Evolutionary conservation across 2,329 filamentous ascomycete genomes (phyloP), one percentile per base, ranked within the genome.

Genomic region (Aspergillus puulaauensis): DNA sequence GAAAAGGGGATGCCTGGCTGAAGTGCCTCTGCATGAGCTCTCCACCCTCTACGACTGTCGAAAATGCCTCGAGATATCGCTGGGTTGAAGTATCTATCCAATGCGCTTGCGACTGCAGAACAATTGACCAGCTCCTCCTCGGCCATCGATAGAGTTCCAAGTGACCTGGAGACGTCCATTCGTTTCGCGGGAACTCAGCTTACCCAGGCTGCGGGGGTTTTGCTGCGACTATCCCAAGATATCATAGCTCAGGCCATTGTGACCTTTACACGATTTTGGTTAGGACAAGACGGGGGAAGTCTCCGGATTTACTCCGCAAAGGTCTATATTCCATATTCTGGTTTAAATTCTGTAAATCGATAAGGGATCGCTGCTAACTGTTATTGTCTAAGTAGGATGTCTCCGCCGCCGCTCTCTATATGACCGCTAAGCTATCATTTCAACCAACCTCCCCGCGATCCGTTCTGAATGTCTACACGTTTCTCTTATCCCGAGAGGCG

Each of bases 241-340:
- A 86, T 91, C 40, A 90, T 95, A 40, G 90, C 92, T 4, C 90
- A 92, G 68, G 91, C 93, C 3, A 90, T 93, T 69, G 86, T 97
- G 41, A 76, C 95, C 0, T 85, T 96, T 35, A 88, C 89, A 52
- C 85, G 93, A 14, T 95, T 91, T 76, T 96, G 90, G 88, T 78
- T 91, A 27, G 77, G 77, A 0, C 62, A 74, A 15, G 77, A 79
- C 52, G 77, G 77, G 6, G 77, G 76, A 11, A 79, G 77, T 63
- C 66, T 79, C 46, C 69, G 70, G 15, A 73, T 78, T 17, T 74
- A 78, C 57, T 70, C 75, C 6, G 72, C 70, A 21, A 78, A 79
- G 71, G 77, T 79, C 27, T 41, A n/a, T 33, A 41, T 24, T 37
- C 11, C 31, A 37, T 37, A n/a, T 21, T 24, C n/a, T 19, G 24